These are phyloP conservation scores for Hamigera avellanea DNA, from an alignment of 495 filamentous ascomycete genomes.

Conservation along the genomic window DNA sequence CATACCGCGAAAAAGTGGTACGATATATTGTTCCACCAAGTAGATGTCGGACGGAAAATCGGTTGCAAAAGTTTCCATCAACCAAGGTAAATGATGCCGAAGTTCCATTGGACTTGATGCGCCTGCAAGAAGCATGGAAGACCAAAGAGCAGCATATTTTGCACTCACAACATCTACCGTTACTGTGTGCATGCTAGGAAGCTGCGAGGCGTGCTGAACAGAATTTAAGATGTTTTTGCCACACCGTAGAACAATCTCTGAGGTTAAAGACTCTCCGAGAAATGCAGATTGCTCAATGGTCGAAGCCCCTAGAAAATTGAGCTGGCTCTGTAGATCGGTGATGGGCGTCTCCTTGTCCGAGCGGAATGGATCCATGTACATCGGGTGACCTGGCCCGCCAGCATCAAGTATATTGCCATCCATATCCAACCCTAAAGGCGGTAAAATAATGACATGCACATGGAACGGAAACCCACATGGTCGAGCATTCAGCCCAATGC, in stretches of 20 bases:
- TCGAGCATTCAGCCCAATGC: constrained; percentile 56
- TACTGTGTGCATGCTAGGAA: constrained; percentile 7
- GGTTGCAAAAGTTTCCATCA: constrained; percentile 53
- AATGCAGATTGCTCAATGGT: constrained; percentile 39
- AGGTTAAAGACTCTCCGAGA: constrained; percentile 45
- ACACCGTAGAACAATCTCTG: constrained; percentile 61
- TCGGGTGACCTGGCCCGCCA: constrained; percentile 35
- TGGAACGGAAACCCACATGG: constrained; percentile 72
- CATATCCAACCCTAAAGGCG: constrained; percentile 46
- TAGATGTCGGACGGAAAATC: constrained; percentile 52
- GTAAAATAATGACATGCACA: constrained; percentile 61
- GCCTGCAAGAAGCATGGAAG: constrained; percentile 49
- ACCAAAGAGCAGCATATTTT: constrained; percentile 71
- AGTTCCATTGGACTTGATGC: constrained; percentile 39
- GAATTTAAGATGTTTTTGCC: constrained; percentile 70
- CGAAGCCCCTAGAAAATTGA: constrained; percentile 52
- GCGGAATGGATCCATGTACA: constrained; percentile 80
- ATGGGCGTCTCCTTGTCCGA: constrained; percentile 53
- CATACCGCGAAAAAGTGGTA: constrained; percentile 40
- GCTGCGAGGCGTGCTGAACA: constrained; percentile 28
- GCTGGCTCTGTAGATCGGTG: constrained; percentile 42
- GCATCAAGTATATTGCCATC: constrained; percentile 43
- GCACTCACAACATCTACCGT: constrained; percentile 50
- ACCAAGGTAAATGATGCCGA: constrained; percentile 51
- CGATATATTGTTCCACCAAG: constrained; percentile 52